Conservation (phyloP, 139 green algal genomes). For the Volvox africanus region DNA sequence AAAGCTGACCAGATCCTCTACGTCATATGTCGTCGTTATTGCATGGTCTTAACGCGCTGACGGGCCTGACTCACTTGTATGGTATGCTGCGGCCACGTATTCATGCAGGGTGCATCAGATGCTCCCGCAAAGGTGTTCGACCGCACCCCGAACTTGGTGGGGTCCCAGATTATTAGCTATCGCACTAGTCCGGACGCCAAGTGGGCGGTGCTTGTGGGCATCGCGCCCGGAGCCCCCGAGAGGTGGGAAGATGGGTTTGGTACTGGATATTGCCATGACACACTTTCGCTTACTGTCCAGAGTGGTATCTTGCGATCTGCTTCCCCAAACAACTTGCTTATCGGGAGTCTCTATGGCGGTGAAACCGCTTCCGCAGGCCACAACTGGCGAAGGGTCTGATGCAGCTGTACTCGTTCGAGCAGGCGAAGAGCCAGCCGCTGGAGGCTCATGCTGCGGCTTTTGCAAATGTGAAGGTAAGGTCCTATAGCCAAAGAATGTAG, state of each 20-base stretch:
- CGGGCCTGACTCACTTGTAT: not conserved
- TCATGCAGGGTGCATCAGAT: conserved; percentile 73
- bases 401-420: conserved; percentile 98
- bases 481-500: not conserved
- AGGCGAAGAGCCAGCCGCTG: conserved; percentile 95
- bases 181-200: conserved; percentile 88
- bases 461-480: conserved; percentile 82
- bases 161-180: conserved; percentile 99
- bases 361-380: conserved; percentile 73
- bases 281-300: too few species aligned
- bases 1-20: not conserved
- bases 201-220: conserved; percentile 98
- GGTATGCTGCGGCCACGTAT: not conserved
- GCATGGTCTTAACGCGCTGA: not conserved
- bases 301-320: too few species aligned
- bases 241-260: conserved; percentile 52
- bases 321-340: too few species aligned
- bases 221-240: conserved; percentile 93
- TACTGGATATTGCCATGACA: too few species aligned
- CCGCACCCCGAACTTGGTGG: conserved; percentile 92
- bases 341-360: too few species aligned
- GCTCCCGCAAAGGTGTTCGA: conserved; percentile 95
- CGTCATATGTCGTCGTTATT: too few species aligned
- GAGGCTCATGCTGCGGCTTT: conserved; percentile 98
- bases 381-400: conserved; percentile 98